Evolutionary conservation across 306 rosid species (phyloP), one percentile per base, ranked within the genome.

Genomic region (Fragaria vesca): DNA sequence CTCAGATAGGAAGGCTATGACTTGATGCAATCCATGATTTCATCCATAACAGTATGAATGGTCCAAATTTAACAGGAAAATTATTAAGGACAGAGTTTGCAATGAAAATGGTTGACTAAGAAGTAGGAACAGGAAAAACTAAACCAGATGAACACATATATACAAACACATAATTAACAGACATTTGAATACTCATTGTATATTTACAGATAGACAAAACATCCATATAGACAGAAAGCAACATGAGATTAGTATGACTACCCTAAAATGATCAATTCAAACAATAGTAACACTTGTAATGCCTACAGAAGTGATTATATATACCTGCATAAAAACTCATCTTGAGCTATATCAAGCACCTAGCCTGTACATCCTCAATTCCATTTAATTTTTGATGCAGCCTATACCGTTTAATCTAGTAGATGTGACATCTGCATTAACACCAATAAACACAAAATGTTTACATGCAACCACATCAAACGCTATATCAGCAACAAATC

Each of bases 311-410:
- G 65, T 50, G 13, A 17, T 16, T 52, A 73, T 73, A 73, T 52
- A 73, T 73, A 73, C 77, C 67, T 54, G 16, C n/a, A 34, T 12
- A 73, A 55, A 40, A 55, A 42, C 67, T 73, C 66, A 55, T 55
- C 21, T 38, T 8, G 21, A n/a, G n/a, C 67, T 10, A 62, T 21
- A 21, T 21, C 52, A 57, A 73, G 43, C 67, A 55, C 38, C 30
- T 63, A 63, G n/a, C 43, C 68, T 63, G 68, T 32, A 60, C 38
- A 26, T 26, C 17, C 34, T 60, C 36, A 26, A 3, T 8, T 60
- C 36, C 12, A 6, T 43, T 30, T 4, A 54, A 32, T n/a, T 36
- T 17, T 30, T 8, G 24, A 30, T 6, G 28, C 24, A 46, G 74
- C 60, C 42, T 5, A 46, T 8, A 69, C 8, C 21, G 9, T 20